phyloP scores from a whole-genome alignment of 2,329 filamentous ascomycete species.

The Beauveria sp. region DNA sequence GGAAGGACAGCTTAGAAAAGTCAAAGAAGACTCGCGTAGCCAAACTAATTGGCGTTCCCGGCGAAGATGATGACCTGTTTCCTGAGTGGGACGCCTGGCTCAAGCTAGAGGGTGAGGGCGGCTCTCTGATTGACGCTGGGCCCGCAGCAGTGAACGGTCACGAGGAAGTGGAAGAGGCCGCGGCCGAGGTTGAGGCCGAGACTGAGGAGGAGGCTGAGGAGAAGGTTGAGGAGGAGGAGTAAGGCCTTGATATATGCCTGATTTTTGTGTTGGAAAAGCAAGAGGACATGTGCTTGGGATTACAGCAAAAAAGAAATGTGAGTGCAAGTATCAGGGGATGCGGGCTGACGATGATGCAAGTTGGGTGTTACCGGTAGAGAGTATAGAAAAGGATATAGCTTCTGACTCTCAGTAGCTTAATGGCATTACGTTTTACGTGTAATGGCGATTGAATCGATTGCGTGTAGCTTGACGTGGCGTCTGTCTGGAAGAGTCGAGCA shows the following conservation, averaged over 20 bases:
- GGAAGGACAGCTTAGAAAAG: slow-evolving; percentile 81
- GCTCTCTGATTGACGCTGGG: slow-evolving; percentile 20
- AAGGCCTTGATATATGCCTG: slow-evolving; percentile 9
- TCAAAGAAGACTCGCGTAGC: slow-evolving; percentile 78
- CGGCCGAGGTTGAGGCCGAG: slow-evolving; percentile 17
- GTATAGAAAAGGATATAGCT: slow-evolving; percentile 7
- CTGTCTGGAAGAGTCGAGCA: neutral
- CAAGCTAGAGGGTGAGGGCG: slow-evolving; percentile 67
- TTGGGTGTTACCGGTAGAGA: slow-evolving; percentile 1
- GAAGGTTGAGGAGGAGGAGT: slow-evolving; percentile 19
- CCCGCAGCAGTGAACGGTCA: slow-evolving; percentile 11
- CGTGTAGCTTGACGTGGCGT: neutral
- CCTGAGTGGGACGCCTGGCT: slow-evolving; percentile 94
- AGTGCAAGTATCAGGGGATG: neutral
- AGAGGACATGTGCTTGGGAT: slow-evolving; percentile 1
- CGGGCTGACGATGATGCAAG: slow-evolving; percentile 1
- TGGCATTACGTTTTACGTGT: slow-evolving; percentile 4
- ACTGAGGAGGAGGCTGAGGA: slow-evolving; percentile 15
- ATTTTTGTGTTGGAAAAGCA: slow-evolving; percentile 1
- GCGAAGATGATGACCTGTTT: slow-evolving; percentile 80
- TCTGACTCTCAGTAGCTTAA: slow-evolving; percentile 9
- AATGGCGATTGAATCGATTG: neutral
- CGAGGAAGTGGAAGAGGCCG: slow-evolving; percentile 16
- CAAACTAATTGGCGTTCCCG: slow-evolving; percentile 75
- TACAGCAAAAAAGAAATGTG: slow-evolving; percentile 3